Percentiles rank a stretch among this genome's conserved stretches.
These are phyloP conservation scores for Pinus albicaulis DNA, from an alignment of 75 land plant genomes.

Conservation along the genomic window DNA sequence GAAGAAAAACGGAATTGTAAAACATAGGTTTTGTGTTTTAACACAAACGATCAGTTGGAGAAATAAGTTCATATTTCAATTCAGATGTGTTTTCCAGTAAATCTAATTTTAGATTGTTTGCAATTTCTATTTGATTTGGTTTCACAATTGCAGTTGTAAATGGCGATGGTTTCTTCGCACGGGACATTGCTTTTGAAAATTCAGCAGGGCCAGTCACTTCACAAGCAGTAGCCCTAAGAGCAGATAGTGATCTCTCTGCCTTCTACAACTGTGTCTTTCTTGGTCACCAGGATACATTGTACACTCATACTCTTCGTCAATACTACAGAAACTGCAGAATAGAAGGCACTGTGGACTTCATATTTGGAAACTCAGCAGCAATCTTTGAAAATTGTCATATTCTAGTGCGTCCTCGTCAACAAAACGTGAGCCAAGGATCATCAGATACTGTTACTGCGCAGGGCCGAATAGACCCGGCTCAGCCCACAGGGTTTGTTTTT, in stretches of 20 bases:
- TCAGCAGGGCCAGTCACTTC: constrained; percentile 56
- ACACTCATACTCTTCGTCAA: constrained; percentile 52
- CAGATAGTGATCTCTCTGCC: constrained; percentile 43
- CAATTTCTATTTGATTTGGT: constrained; percentile 3
- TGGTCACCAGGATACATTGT: constrained; percentile 67
- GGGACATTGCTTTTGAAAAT: constrained; percentile 49
- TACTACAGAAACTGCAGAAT: constrained; percentile 53
- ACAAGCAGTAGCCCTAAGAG: constrained; percentile 70
- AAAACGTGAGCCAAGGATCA: constrained; percentile 15
- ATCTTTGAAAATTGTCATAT: constrained; percentile 27
- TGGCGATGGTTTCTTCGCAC: constrained; percentile 60
- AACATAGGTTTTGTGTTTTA: too few species aligned
- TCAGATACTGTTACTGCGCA: constrained; percentile 49
- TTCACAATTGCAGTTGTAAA: constrained; percentile 28
- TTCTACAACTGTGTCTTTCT: constrained; percentile 52
- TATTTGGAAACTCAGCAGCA: constrained; percentile 53
- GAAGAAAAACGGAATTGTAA: too few species aligned
- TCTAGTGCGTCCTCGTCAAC: constrained; percentile 23
- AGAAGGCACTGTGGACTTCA: constrained; percentile 74
- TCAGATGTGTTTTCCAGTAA: too few species aligned
- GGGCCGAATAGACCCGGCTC: constrained; percentile 47
- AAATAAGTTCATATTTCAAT: too few species aligned
- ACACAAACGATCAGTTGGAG: too few species aligned
- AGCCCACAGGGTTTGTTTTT: constrained; percentile 44
- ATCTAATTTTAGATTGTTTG: too few species aligned